A percentile compares a stretch with the other conserved stretches of the same genome.
Evolutionary conservation across 2,329 filamentous ascomycete genomes (phyloP).

Genomic region (Knufia fluminis): DNA sequence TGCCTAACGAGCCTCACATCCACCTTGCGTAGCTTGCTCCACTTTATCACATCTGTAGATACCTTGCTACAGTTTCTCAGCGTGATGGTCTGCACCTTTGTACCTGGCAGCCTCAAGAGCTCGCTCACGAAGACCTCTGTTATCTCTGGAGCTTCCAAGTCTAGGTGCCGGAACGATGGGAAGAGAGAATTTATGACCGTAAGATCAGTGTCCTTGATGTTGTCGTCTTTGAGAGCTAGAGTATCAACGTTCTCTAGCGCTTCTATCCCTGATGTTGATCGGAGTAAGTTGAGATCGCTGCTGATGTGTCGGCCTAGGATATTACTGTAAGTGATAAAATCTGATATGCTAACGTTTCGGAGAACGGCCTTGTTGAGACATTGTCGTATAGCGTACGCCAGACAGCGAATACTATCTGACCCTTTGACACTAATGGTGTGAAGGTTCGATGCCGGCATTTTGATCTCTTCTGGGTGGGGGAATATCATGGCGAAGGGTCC

Average conservation of each 20-base stretch:
- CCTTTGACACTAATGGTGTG: conserved; percentile 1
- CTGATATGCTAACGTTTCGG: neutral
- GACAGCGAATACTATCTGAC: neutral
- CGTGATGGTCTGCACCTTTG: neutral
- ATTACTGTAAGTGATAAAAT: conserved; percentile 5
- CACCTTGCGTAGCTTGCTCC: conserved; percentile 1
- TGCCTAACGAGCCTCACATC: neutral
- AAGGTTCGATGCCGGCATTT: conserved; percentile 2
- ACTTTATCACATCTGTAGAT: neutral
- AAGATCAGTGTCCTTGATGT: conserved; percentile 1
- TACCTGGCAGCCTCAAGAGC: neutral
- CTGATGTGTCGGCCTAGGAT: conserved; percentile 3
- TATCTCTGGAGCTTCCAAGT: neutral
- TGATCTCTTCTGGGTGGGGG: conserved; percentile 7
- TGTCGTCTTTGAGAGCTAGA: conserved; percentile 2
- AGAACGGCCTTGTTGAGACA: neutral
- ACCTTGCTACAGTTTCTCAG: conserved; percentile 5
- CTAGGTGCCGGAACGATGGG: neutral
- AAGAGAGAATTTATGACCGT: neutral
- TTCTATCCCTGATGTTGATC: neutral
- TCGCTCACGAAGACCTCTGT: conserved; percentile 7
- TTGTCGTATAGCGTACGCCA: conserved; percentile 5
- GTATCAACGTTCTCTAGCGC: neutral
- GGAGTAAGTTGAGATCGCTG: conserved; percentile 1
- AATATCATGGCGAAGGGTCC: conserved; percentile 4